These are phyloP conservation scores for Colletotrichum phormii DNA, from an alignment of 2,329 filamentous ascomycete genomes.

Conservation along the genomic window DNA sequence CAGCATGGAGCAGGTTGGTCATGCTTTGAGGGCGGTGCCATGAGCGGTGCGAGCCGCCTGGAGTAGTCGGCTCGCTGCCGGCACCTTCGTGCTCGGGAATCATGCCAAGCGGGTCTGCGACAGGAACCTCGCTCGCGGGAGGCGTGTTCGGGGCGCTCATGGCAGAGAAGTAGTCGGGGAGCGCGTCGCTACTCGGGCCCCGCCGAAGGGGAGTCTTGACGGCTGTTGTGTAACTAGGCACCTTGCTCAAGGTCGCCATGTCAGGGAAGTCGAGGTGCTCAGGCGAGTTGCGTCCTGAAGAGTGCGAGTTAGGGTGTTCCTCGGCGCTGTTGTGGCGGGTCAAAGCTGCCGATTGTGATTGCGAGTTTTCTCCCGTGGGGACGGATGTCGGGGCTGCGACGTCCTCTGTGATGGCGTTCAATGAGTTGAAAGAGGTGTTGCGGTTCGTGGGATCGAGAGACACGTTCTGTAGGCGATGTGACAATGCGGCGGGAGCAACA, in stretches of 20 bases:
- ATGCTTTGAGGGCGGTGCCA: constrained; percentile 37
- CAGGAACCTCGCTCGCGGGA: constrained; percentile 47
- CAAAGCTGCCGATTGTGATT: constrained; percentile 57
- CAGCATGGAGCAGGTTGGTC: constrained; percentile 30
- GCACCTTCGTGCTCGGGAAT: constrained; percentile 42
- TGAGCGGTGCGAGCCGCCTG: constrained; percentile 24
- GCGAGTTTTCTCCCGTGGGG: constrained; percentile 52
- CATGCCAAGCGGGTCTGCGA: constrained; percentile 42
- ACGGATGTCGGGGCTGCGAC: constrained; percentile 55
- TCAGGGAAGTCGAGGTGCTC: constrained; percentile 69
- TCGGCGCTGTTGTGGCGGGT: constrained; percentile 67
- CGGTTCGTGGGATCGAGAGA: constrained; percentile 61
- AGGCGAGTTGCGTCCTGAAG: constrained; percentile 64
- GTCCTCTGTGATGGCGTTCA: constrained; percentile 56
- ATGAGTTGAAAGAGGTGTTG: constrained; percentile 59
- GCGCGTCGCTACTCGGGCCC: constrained; percentile 58
- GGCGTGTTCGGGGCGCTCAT: constrained; percentile 64
- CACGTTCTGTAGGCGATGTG: constrained; percentile 77
- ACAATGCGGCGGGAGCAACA: constrained; percentile 67
- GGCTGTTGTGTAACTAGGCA: constrained; percentile 82
- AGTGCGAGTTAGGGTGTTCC: constrained; percentile 46
- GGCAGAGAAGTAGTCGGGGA: constrained; percentile 77
- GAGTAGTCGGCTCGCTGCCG: constrained; percentile 26
- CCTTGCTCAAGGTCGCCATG: constrained; percentile 75
- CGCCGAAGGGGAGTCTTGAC: constrained; percentile 72